Percentiles rank a stretch among this genome's conserved stretches.
Conservation (phyloP, 768 basidiomycete species). For the Tricholoma furcatifolium region DNA sequence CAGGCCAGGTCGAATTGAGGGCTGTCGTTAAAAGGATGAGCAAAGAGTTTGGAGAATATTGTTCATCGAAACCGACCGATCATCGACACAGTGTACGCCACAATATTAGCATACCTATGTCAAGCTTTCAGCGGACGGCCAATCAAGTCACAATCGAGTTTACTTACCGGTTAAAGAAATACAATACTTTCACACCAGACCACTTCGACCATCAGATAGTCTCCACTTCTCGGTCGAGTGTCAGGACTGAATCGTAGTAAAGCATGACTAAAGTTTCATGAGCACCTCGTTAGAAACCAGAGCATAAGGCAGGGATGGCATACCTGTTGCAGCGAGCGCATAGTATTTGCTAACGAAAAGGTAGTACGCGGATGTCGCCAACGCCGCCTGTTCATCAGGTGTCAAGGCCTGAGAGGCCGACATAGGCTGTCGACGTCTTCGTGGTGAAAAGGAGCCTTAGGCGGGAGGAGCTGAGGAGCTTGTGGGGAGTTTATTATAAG, state of each 20-base stretch:
- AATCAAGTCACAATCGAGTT: background rate
- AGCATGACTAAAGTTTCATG: conserved; percentile 10
- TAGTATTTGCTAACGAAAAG: conserved; percentile 15
- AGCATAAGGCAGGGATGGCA: no score
- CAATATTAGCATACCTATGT: conserved; percentile 9
- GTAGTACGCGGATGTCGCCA: conserved; percentile 7
- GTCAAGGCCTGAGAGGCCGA: conserved; percentile 4
- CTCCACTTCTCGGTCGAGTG: conserved; percentile 14
- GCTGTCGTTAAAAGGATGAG: background rate
- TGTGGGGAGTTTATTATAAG: no score
- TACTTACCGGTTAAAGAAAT: conserved; percentile 14
- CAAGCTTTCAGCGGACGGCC: background rate
- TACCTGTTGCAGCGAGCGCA: conserved; percentile 12
- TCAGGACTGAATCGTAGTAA: conserved; percentile 11
- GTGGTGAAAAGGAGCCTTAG: no score
- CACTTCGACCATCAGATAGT: conserved; percentile 13
- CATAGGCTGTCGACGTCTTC: background rate
- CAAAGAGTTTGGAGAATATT: background rate
- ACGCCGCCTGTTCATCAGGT: conserved; percentile 8
- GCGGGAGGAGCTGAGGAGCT: no score
- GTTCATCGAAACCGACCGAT: background rate
- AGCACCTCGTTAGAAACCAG: no score
- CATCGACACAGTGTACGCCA: conserved; percentile 5
- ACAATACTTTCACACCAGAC: conserved; percentile 13
- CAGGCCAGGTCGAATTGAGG: conserved; percentile 10